A percentile compares a stretch with the other conserved stretches of the same genome.
Conservation (phyloP, 179 eudicot genomes). For the Actinidia chinensis region DNA sequence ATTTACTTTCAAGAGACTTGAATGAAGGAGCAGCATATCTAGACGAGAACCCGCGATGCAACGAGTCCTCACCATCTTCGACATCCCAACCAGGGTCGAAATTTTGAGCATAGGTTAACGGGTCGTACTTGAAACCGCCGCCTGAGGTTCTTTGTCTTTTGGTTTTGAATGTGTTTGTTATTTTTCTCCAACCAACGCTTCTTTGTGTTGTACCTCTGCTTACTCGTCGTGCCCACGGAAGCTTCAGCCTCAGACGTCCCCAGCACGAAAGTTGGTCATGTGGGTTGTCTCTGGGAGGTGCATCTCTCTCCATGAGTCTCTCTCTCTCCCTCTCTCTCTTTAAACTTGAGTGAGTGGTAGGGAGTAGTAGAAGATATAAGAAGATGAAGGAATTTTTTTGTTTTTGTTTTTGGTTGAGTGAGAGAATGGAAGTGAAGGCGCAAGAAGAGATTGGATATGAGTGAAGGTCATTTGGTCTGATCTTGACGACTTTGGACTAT, state of each 20-base stretch:
- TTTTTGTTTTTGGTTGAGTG: background rate
- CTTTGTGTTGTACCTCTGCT: background rate
- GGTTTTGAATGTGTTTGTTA: background rate
- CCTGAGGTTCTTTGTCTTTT: slow-evolving; percentile 8
- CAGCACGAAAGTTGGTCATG: slow-evolving; percentile 21
- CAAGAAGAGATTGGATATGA: slow-evolving; percentile 1
- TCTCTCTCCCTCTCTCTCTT: background rate
- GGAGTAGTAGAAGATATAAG: background rate
- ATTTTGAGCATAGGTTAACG: slow-evolving; percentile 38
- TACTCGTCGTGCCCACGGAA: slow-evolving; percentile 28
- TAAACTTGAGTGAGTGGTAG: background rate
- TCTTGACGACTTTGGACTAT: slow-evolving; percentile 11
- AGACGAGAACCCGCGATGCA: slow-evolving; percentile 30
- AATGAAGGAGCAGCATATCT: slow-evolving; percentile 30
- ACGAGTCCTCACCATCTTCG: slow-evolving; percentile 27
- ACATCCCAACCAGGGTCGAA: slow-evolving; percentile 27
- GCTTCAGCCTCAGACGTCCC: slow-evolving; percentile 26
- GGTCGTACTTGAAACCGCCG: slow-evolving; percentile 32
- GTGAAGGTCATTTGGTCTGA: slow-evolving; percentile 11
- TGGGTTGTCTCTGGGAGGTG: slow-evolving; percentile 7
- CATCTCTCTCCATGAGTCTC: slow-evolving; percentile 2
- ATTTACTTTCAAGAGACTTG: background rate
- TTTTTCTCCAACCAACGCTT: slow-evolving; percentile 10
- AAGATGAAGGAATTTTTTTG: background rate
- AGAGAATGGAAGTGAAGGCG: background rate